These are phyloP conservation scores for Schwanniomyces pseudopolymorphus DNA, from an alignment of 805 yeast species.

Conservation along the genomic window DNA sequence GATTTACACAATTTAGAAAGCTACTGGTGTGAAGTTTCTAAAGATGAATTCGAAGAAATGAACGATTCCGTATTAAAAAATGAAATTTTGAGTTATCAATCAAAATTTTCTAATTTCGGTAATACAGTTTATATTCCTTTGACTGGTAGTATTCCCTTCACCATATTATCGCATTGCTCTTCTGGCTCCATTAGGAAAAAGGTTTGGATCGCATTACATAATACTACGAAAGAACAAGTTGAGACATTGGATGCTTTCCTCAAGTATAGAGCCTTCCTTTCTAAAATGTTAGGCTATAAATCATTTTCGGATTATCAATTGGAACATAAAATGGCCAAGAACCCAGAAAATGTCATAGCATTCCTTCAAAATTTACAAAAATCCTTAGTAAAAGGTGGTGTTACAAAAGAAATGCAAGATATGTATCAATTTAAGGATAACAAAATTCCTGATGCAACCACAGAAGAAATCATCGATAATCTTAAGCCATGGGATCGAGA, in stretches of 20 bases:
- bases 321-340: slow-evolving; percentile 85
- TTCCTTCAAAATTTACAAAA: slow-evolving; percentile 63
- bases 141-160: slow-evolving; percentile 63
- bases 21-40: slow-evolving; percentile 36
- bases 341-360: slow-evolving; percentile 69
- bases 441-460: slow-evolving; percentile 6
- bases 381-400: slow-evolving; percentile 45
- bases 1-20: slow-evolving; percentile 38
- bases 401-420: slow-evolving; percentile 55
- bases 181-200: slow-evolving; percentile 57
- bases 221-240: slow-evolving; percentile 64
- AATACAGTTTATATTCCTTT: slow-evolving; percentile 29
- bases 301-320: slow-evolving; percentile 80
- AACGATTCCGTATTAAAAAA: slow-evolving; percentile 17
- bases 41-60: slow-evolving; percentile 28
- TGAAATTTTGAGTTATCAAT: slow-evolving; percentile 27
- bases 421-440: slow-evolving; percentile 38
- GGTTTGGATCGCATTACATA: slow-evolving; percentile 75
- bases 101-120: slow-evolving; percentile 15
- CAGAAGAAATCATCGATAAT: slow-evolving; percentile 37
- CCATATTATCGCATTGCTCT: slow-evolving; percentile 59
- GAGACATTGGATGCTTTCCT: slow-evolving; percentile 57
- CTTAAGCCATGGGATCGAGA: slow-evolving; percentile 94
- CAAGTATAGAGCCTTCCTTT: slow-evolving; percentile 64
- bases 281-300: slow-evolving; percentile 67